Percentiles rank a stretch among this genome's conserved stretches.
phyloP scores from a whole-genome alignment of 163 green algal species.

The Picocystis sp. region DNA sequence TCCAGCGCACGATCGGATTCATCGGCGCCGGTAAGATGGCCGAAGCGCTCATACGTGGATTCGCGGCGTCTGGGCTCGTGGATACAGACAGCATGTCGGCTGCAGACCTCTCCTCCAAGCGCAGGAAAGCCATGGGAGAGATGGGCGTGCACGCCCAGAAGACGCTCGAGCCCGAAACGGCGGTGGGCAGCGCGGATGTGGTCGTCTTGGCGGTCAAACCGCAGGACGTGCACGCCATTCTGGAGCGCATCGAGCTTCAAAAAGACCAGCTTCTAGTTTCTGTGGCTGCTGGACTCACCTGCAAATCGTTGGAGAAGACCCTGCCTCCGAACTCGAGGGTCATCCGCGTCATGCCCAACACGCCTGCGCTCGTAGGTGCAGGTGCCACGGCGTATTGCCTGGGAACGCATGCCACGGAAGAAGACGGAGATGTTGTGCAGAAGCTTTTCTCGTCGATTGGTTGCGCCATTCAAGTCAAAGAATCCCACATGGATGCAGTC shows the following conservation, averaged over 20 bases:
- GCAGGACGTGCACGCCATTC: slow-evolving; percentile 2
- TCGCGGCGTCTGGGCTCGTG: not conserved
- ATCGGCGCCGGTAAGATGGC: slow-evolving; percentile 42
- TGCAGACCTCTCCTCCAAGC: no score
- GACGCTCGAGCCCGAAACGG: not conserved
- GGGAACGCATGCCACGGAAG: not conserved
- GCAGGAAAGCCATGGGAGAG: no score
- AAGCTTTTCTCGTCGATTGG: slow-evolving; percentile 2
- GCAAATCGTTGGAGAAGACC: not conserved
- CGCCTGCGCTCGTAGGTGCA: slow-evolving; percentile 1
- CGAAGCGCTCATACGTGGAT: slow-evolving; percentile 11
- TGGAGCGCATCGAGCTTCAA: not conserved
- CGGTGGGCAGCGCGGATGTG: not conserved
- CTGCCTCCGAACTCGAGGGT: slow-evolving; percentile 3
- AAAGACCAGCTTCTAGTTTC: slow-evolving; percentile 3
- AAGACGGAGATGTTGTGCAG: slow-evolving; percentile 1
- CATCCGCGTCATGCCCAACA: slow-evolving; percentile 7
- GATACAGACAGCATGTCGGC: no score
- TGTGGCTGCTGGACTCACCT: slow-evolving; percentile 3
- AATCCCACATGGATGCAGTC: slow-evolving; percentile 6
- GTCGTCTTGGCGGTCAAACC: slow-evolving; percentile 6
- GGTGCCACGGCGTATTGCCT: no score
- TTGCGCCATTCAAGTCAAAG: not conserved
- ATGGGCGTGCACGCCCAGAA: no score
- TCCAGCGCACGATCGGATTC: slow-evolving; percentile 42